Base-by-base conservation (phyloP, 1,284 basidiomycete species). In the Microbotryomycetes sp. region DNA sequence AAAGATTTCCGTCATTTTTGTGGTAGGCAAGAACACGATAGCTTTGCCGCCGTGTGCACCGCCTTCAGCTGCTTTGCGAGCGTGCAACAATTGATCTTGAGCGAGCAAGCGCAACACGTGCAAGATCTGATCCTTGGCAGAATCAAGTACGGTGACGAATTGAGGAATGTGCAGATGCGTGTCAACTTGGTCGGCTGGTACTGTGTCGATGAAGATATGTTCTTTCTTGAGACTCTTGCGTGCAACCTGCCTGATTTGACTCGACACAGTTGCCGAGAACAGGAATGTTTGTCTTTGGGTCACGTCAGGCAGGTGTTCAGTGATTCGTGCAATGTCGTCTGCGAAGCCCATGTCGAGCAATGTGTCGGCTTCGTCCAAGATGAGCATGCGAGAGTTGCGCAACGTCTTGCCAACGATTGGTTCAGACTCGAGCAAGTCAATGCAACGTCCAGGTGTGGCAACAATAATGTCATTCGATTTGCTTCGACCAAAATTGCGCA, bases 321-420 rank as follows among this genome's bases (percentile, higher is more conserved):
- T 78, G 71, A 97, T 92, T 1, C 81, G 82, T 45, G 90, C 83
- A 50, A 98, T 85, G 68, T 96, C 92, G 50, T 88, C 84, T 9
- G 88, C 83, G 84, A 98, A 98, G 68, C 94, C 94, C 87, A 97
- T 90, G 68, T 97, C 92, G 48, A 98, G 81, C 15, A 97, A 81
- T 0, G 90, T 94, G 75, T 98, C 96, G 12, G 92, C 92, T 77
- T 97, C 94, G 73, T 98, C 94, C 57, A 98, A 80, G 63, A 97
- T 84, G 60, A 97, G 81, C 71, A 83, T 79, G 70, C 84, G 80
- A 1, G 87, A 81, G 12, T 80, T 78, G 15, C 76, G 74, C 25
- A 93, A 76, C 47, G 97, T 85, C 78, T 91, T 92, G 22, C 76
- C 76, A 15, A 92, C 80, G 1, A 79, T 79, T 0, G 81, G 81